These are phyloP conservation scores for Hordeum pubiflorum DNA, from an alignment of 202 grass and related monocot genomes.

Conservation along the genomic window DNA sequence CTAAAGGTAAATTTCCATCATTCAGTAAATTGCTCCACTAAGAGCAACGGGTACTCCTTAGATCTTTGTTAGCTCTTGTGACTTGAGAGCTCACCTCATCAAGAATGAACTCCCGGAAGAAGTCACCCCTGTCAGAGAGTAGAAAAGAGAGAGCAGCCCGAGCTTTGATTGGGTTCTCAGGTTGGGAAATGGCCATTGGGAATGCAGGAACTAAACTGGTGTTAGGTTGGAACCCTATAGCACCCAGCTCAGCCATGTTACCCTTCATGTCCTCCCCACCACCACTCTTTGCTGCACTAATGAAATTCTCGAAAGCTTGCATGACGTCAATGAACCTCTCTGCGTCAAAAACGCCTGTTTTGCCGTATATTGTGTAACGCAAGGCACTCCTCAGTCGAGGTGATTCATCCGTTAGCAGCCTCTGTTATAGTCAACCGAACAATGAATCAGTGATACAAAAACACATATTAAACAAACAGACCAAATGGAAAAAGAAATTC, in stretches of 20 bases:
- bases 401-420: constrained; percentile 92
- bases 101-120: constrained; percentile 95
- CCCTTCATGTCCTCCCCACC: constrained; percentile 83
- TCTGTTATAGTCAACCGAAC: constrained; percentile 42
- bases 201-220: constrained; percentile 67
- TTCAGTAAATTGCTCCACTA: background rate
- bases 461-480: background rate
- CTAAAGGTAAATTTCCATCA: background rate
- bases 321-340: constrained; percentile 99
- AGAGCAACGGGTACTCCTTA: background rate
- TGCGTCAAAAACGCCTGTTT: constrained; percentile 79
- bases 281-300: constrained; percentile 83
- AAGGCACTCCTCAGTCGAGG: constrained; percentile 75
- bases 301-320: constrained; percentile 98
- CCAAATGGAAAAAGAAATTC: background rate
- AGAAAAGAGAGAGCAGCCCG: constrained; percentile 78
- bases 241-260: constrained; percentile 81
- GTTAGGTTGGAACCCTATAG: constrained; percentile 57
- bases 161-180: constrained; percentile 56
- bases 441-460: constrained; percentile 16
- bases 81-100: constrained; percentile 61
- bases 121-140: constrained; percentile 82
- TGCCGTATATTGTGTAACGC: constrained; percentile 94
- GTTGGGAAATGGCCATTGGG: constrained; percentile 42
- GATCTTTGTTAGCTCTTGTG: background rate